Evolutionary conservation across 768 basidiomycete genomes (phyloP).

Genomic region (Calvatia gigantea): DNA sequence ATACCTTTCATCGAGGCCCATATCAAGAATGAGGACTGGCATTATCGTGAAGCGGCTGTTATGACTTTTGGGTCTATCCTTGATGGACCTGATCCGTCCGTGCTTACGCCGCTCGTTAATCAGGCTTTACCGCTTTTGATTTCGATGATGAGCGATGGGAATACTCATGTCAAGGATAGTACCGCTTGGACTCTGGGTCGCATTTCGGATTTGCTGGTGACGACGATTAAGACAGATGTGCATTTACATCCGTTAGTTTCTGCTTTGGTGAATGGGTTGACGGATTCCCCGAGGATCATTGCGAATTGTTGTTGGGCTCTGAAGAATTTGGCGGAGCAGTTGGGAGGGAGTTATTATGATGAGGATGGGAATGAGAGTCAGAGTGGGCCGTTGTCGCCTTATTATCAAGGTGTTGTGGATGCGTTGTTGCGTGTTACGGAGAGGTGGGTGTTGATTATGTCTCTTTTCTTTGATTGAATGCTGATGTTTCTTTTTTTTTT

Average conservation of each 20-base stretch:
- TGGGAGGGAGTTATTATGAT: slow-evolving; percentile 66
- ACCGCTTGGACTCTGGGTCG: slow-evolving; percentile 97
- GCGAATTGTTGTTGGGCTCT: slow-evolving; percentile 96
- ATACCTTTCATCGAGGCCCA: slow-evolving; percentile 98
- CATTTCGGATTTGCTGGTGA: slow-evolving; percentile 87
- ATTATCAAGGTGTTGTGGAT: slow-evolving; percentile 82
- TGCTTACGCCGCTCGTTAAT: slow-evolving; percentile 86
- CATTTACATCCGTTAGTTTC: slow-evolving; percentile 82
- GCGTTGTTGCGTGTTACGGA: slow-evolving; percentile 86
- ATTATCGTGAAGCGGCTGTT: slow-evolving; percentile 91
- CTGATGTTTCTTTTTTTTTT: slow-evolving; percentile 14
- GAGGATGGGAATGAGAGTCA: slow-evolving; percentile 52
- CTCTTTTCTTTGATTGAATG: background rate
- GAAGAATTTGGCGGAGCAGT: slow-evolving; percentile 92
- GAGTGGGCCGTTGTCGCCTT: slow-evolving; percentile 75
- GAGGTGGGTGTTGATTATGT: slow-evolving; percentile 46
- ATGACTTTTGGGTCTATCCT: slow-evolving; percentile 99
- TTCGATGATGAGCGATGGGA: slow-evolving; percentile 88
- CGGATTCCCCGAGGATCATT: slow-evolving; percentile 79
- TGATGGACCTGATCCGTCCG: slow-evolving; percentile 88
- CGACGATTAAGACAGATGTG: slow-evolving; percentile 83
- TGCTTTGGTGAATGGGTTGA: slow-evolving; percentile 78
- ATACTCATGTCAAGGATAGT: slow-evolving; percentile 90
- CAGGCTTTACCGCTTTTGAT: slow-evolving; percentile 94
- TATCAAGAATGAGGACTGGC: slow-evolving; percentile 93